phyloP scores from a whole-genome alignment of 306 rosid genomes.

The Cercis canadensis region DNA sequence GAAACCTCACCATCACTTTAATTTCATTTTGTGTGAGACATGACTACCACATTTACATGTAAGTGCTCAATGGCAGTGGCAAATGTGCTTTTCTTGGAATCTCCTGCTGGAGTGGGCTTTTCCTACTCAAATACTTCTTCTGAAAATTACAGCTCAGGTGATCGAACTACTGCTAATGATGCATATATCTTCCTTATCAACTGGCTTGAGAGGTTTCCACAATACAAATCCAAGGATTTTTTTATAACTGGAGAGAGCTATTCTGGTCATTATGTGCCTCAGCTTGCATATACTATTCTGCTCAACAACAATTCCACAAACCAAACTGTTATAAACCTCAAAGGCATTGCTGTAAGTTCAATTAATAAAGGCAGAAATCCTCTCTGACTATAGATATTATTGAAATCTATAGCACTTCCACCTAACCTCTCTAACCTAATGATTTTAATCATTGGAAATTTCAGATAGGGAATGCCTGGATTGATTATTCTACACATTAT shows the following conservation, averaged over 20 bases:
- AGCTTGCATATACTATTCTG: too few species aligned
- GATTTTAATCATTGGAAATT: conserved; percentile 18
- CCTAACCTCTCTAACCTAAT: not conserved
- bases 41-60: too few species aligned
- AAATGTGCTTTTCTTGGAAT: conserved; percentile 64
- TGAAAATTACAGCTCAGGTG: conserved; percentile 46
- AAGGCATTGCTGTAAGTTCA: conserved; percentile 57
- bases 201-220: conserved; percentile 69
- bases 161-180: conserved; percentile 50
- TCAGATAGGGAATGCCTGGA: conserved; percentile 66
- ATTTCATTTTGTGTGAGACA: too few species aligned
- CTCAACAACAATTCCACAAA: too few species aligned
- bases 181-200: conserved; percentile 60
- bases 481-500: conserved; percentile 38
- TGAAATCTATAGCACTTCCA: not conserved
- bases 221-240: conserved; percentile 59
- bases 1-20: too few species aligned
- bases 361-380: not conserved
- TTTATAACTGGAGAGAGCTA: conserved; percentile 69
- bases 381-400: too few species aligned
- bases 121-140: conserved; percentile 59
- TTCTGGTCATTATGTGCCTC: conserved; percentile 61
- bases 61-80: conserved; percentile 53
- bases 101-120: conserved; percentile 72
- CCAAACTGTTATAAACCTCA: too few species aligned